Base-by-base conservation (phyloP, 192 early-diverging fungal species). In the Coemansia furcata region DNA sequence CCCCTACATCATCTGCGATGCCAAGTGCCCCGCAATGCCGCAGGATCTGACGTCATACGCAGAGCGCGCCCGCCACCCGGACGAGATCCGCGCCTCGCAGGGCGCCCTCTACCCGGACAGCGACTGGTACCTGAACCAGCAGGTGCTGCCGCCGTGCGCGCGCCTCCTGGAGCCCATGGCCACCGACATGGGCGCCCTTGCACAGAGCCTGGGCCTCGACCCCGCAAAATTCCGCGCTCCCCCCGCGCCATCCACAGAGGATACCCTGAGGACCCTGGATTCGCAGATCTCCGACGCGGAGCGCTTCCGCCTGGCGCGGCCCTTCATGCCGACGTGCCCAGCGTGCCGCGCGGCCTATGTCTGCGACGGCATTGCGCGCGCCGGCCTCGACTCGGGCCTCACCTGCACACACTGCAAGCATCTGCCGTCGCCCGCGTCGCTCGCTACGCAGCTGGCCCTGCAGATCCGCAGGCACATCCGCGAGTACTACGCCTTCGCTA, bases 121-220 rank as follows among this genome's bases (percentile, higher is more conserved):
- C 63, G 93, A 98, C 60, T 99, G 96, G 93, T 99, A 99, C 72
- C 73, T 98, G 38, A 84, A 86, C 44, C 92, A 94, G 46, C 97
- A 99, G 74, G 87, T 99, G 1, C 87, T 94, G 66, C 95, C 97
- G 6, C 94, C 95, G 6, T 75, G 96, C 19, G 80, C 86, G 0
- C 89, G 97, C 68, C 76, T 99, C 17, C 89, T 92, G 35, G 90
- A 84, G 50, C 92, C 92, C 10, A 91, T 99, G 23, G 90, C 93
- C 49, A 96, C 93, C 0, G 91, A 97, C 62, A 78, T 86, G 33
- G 74, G 84, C 15, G 82, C 87, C 4, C 63, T 98, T 33, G 94
- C 98, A 2, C 89, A 90, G 35, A 92, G 88, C 67, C 84, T 99
- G 17, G 96, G 93, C 47, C 79, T 96, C 23, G 93, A 96, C 65